Percentiles rank a stretch among this genome's conserved stretches.
Evolutionary conservation across 1,284 basidiomycete species (phyloP).

Genomic region (Earliella scabrosa): DNA sequence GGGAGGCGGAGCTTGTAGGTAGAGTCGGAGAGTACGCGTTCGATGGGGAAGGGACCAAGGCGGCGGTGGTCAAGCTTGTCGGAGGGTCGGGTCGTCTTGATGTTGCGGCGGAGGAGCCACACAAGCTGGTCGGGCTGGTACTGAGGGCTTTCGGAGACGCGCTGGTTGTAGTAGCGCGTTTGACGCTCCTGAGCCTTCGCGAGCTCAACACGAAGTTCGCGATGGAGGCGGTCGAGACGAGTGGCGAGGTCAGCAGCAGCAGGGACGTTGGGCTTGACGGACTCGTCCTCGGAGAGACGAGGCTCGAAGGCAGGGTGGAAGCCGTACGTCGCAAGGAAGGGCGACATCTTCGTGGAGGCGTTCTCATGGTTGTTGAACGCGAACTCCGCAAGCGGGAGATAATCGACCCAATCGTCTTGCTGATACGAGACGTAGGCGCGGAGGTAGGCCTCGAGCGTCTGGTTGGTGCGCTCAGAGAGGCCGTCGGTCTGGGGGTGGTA

Average conservation of each 20-base stretch:
- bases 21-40: conserved; percentile 25
- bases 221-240: conserved; percentile 27
- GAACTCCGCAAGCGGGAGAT: conserved; percentile 46
- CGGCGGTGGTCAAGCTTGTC: conserved; percentile 41
- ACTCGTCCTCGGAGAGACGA: conserved; percentile 23
- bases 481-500: conserved; percentile 49
- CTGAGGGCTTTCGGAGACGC: conserved; percentile 27
- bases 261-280: too few relatives aligned
- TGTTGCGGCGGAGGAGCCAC: conserved; percentile 39
- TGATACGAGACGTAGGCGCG: conserved; percentile 41
- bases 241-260: conserved; percentile 14
- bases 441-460: conserved; percentile 43
- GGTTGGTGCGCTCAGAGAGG: conserved; percentile 31
- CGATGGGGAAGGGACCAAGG: conserved; percentile 44
- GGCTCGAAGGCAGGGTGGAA: conserved; percentile 36
- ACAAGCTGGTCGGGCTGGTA: conserved; percentile 40
- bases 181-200: conserved; percentile 31
- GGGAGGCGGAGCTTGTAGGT: conserved; percentile 39
- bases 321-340: conserved; percentile 46
- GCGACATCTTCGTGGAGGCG: conserved; percentile 41
- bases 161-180: conserved; percentile 27
- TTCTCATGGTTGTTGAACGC: conserved; percentile 32
- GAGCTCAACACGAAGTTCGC: conserved; percentile 34
- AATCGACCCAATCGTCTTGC: conserved; percentile 49
- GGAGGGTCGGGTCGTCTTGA: conserved; percentile 42